A percentile compares a stretch with the other conserved stretches of the same genome.
phyloP scores from a whole-genome alignment of 495 filamentous ascomycete species.

The Aspergillus ellipticus region DNA sequence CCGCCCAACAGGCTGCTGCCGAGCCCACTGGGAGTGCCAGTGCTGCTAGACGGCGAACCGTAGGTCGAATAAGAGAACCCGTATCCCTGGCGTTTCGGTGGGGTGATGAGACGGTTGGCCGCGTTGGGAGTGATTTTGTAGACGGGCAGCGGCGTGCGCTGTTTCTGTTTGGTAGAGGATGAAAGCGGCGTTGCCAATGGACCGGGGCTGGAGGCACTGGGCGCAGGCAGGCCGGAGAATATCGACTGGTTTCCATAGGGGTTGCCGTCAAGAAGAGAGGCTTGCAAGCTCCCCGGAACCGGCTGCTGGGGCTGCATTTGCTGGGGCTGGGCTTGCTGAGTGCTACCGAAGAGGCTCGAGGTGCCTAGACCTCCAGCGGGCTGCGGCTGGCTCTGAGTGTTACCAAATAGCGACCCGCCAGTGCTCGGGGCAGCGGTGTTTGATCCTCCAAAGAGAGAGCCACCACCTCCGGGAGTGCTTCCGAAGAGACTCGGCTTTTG shows the following conservation, averaged over 20 bases:
- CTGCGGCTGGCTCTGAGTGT: constrained; percentile 60
- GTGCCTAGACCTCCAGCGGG: constrained; percentile 38
- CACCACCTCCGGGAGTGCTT: constrained; percentile 20
- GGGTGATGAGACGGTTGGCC: constrained; percentile 73
- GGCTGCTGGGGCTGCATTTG: constrained; percentile 46
- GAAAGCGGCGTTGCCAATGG: constrained; percentile 86
- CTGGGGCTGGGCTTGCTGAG: constrained; percentile 48
- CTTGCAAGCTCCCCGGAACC: constrained; percentile 61
- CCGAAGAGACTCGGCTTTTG: constrained; percentile 34
- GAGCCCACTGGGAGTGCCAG: constrained; percentile 64
- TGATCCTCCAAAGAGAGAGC: constrained; percentile 47
- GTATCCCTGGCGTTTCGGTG: constrained; percentile 71
- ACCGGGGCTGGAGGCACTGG: constrained; percentile 64
- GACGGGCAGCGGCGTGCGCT: constrained; percentile 73
- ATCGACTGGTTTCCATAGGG: constrained; percentile 83
- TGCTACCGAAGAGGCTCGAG: constrained; percentile 60
- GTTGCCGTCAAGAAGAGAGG: constrained; percentile 69
- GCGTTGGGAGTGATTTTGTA: constrained; percentile 84
- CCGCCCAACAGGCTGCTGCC: constrained; percentile 64
- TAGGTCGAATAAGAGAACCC: constrained; percentile 90
- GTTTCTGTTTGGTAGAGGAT: constrained; percentile 64
- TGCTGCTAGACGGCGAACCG: constrained; percentile 70
- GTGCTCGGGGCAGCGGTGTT: constrained; percentile 32
- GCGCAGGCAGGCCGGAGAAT: constrained; percentile 64
- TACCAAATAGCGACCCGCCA: constrained; percentile 59